Evolutionary conservation across 129 eudicot genomes (phyloP).

Genomic region (Silybum marianum): DNA sequence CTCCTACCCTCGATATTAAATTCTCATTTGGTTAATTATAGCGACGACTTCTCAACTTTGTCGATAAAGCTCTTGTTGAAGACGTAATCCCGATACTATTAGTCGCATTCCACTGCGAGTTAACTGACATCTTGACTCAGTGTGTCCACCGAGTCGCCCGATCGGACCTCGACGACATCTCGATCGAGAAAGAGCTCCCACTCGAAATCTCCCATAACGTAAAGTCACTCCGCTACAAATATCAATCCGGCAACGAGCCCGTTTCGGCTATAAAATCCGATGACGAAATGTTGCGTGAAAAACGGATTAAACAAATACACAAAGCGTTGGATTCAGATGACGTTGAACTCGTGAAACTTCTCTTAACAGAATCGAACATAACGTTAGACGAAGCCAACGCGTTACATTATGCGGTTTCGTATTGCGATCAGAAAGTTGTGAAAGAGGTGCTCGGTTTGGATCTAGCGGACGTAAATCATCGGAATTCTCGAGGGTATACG

Average conservation of each 20-base stretch:
- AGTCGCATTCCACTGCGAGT: constrained; percentile 60
- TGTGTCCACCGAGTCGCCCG: constrained; percentile 59
- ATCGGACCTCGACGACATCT: constrained; percentile 57
- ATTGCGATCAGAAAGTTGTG: constrained; percentile 70
- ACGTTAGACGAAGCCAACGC: constrained; percentile 69
- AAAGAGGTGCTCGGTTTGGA: constrained; percentile 55
- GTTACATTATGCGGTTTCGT: constrained; percentile 74
- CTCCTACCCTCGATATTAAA: background rate
- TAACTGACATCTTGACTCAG: constrained; percentile 49
- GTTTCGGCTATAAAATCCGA: constrained; percentile 23
- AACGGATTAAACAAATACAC: constrained; percentile 57
- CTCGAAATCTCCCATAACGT: constrained; percentile 40
- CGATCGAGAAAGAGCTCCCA: constrained; percentile 69
- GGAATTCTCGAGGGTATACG: constrained; percentile 60
- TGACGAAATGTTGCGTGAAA: constrained; percentile 38
- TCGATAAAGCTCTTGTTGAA: constrained; percentile 65
- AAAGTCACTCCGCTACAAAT: constrained; percentile 41
- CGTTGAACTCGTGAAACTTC: constrained; percentile 64
- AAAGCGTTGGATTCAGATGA: constrained; percentile 80
- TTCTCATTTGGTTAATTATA: constrained; percentile 26
- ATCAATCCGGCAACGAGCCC: background rate
- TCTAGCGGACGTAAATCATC: constrained; percentile 58
- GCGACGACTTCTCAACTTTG: constrained; percentile 70
- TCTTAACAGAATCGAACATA: constrained; percentile 58
- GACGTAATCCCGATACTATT: constrained; percentile 68